These are phyloP conservation scores for Mortierella sp. DNA, from an alignment of 371 early-diverging fungal species.

Conservation along the genomic window DNA sequence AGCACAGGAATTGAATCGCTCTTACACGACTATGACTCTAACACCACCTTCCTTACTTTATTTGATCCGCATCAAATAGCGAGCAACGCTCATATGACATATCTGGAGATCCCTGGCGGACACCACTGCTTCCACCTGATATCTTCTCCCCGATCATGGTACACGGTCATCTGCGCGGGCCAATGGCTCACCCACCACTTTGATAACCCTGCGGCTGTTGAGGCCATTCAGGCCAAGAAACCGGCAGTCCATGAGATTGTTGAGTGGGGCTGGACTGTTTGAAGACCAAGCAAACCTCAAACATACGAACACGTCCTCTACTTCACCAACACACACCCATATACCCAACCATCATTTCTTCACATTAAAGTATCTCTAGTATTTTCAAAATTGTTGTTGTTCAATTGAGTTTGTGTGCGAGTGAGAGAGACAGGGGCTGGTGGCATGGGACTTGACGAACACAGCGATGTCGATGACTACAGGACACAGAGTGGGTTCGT, in stretches of 20 bases:
- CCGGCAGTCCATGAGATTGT: constrained; percentile 31
- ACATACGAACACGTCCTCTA: not conserved
- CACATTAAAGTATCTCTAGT: too few species aligned
- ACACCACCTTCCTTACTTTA: not conserved
- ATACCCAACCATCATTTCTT: not conserved
- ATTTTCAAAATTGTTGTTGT: too few species aligned
- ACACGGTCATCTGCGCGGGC: constrained; percentile 38
- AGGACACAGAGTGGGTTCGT: too few species aligned
- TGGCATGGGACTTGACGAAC: too few species aligned
- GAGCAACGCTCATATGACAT: constrained; percentile 32
- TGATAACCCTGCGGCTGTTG: constrained; percentile 10
- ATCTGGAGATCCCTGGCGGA: constrained; percentile 52
- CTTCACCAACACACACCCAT: not conserved
- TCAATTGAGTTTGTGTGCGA: too few species aligned
- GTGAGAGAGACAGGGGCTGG: too few species aligned
- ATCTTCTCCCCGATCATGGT: constrained; percentile 58
- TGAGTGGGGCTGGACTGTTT: constrained; percentile 43
- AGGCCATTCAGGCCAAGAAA: constrained; percentile 1
- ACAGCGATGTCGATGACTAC: too few species aligned
- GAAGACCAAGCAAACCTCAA: not conserved
- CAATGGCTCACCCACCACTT: constrained; percentile 56
- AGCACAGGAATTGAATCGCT: not conserved
- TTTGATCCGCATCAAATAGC: constrained; percentile 7
- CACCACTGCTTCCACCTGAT: constrained; percentile 55
- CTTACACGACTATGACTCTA: not conserved